phyloP scores from a whole-genome alignment of 2,329 filamentous ascomycete species.

The Orbilia brochopaga region DNA sequence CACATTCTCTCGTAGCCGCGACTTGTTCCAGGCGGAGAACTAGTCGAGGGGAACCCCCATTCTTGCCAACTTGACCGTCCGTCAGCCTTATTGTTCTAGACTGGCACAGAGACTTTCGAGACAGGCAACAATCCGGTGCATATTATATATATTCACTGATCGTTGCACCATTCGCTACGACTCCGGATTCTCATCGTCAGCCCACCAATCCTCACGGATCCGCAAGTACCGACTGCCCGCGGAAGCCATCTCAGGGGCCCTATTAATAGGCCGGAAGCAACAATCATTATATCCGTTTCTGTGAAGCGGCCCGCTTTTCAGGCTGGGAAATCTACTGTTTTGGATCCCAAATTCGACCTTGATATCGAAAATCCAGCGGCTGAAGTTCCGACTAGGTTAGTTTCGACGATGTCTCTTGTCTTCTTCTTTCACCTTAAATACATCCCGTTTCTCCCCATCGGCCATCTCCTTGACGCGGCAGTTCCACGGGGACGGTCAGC shows the following conservation, averaged over 20 bases:
- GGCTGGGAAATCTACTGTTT: slow-evolving; percentile 30
- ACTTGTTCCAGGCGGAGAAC: slow-evolving; percentile 17
- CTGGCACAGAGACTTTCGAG: slow-evolving; percentile 6
- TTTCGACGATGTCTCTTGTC: slow-evolving; percentile 18
- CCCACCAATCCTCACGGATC: slow-evolving; percentile 41
- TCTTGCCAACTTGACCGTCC: slow-evolving; percentile 33
- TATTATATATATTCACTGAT: slow-evolving; percentile 37
- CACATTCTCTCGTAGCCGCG: slow-evolving; percentile 31
- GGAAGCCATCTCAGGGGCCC: slow-evolving; percentile 26
- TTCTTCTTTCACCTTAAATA: slow-evolving; percentile 5
- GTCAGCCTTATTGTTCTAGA: slow-evolving; percentile 24
- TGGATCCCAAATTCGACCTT: slow-evolving; percentile 18
- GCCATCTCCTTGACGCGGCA: slow-evolving; percentile 5
- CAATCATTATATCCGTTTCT: slow-evolving; percentile 40
- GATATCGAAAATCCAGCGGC: slow-evolving; percentile 31
- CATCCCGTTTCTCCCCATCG: background rate
- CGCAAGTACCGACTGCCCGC: slow-evolving; percentile 48
- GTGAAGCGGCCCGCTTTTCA: slow-evolving; percentile 45
- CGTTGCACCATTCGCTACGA: slow-evolving; percentile 38
- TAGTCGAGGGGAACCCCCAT: slow-evolving; percentile 31
- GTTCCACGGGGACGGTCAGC: slow-evolving; percentile 39
- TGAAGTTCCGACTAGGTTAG: slow-evolving; percentile 50
- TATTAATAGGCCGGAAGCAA: slow-evolving; percentile 44
- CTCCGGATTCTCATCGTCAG: slow-evolving; percentile 27
- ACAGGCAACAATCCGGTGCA: slow-evolving; percentile 8